These are phyloP conservation scores for Antitrichia curtipendula DNA, from an alignment of 225 moss, liverwort and hornwort species.

Conservation along the genomic window DNA sequence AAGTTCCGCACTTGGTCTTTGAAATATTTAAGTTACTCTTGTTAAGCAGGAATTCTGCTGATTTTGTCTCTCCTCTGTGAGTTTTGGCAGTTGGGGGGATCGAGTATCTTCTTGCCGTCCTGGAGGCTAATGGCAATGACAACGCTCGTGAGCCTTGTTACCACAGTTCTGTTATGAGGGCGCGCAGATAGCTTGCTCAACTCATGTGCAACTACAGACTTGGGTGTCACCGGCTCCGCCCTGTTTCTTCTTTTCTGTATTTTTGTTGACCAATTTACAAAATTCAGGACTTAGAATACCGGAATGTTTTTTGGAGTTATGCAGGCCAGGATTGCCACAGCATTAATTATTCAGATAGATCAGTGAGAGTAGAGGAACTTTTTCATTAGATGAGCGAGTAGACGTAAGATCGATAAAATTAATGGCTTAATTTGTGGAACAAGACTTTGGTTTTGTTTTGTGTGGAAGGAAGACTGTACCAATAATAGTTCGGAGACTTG, in stretches of 20 bases:
- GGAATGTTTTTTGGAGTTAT: neutral
- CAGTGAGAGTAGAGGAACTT: neutral
- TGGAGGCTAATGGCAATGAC: slow-evolving; percentile 1
- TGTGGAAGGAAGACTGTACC: neutral
- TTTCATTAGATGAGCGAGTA: neutral
- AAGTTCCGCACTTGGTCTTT: neutral
- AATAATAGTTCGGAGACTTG: neutral
- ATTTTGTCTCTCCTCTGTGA: neutral
- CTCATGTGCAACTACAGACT: neutral
- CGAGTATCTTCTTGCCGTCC: neutral
- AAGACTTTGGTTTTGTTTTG: neutral
- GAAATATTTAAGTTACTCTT: neutral
- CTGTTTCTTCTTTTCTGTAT: neutral
- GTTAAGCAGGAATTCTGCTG: neutral
- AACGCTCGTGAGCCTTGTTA: neutral
- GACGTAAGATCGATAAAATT: neutral
- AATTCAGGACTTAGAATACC: neutral
- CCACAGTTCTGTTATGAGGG: neutral
- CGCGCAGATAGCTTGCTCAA: neutral
- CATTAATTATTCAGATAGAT: neutral
- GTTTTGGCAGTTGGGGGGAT: neutral
- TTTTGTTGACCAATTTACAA: neutral
- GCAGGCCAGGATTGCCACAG: neutral
- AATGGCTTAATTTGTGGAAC: neutral
- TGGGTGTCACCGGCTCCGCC: neutral